Conservation (phyloP, 163 green algal species). For the Prototheca wickerhamii region DNA sequence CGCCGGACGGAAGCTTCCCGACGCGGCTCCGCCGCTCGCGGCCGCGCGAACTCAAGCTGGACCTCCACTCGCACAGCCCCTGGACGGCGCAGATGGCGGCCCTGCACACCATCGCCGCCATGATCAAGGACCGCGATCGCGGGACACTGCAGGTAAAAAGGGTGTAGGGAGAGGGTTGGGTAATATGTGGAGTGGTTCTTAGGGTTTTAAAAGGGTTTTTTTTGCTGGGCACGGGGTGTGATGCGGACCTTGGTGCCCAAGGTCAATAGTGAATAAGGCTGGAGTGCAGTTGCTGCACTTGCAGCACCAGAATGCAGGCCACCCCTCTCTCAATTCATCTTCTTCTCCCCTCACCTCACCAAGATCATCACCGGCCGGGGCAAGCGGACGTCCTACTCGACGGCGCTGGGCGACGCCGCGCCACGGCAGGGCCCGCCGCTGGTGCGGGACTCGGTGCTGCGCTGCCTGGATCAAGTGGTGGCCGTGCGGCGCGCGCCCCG, state of each 20-base stretch:
- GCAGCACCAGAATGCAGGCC: too few species aligned
- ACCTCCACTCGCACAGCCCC: conserved; percentile 19
- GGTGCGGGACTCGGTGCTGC: conserved; percentile 14
- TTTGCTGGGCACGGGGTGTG: background rate
- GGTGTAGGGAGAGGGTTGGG: too few species aligned
- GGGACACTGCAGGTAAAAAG: background rate
- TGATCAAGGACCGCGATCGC: background rate
- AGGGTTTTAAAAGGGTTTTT: background rate
- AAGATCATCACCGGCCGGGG: conserved; percentile 14
- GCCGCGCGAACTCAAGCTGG: too few species aligned
- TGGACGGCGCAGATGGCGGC: conserved; percentile 27
- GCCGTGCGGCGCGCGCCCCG: background rate
- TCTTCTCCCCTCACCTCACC: background rate
- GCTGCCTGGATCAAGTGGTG: conserved; percentile 19
- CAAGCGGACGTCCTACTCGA: background rate
- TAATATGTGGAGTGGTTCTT: too few species aligned
- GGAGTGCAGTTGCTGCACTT: too few species aligned
- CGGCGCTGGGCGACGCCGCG: background rate
- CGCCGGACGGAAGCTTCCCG: too few species aligned
- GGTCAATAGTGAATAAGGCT: too few species aligned
- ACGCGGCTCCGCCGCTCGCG: too few species aligned
- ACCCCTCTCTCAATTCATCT: too few species aligned
- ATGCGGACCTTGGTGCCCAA: background rate
- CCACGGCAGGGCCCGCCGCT: background rate
- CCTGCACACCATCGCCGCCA: conserved; percentile 8